Percentiles rank a stretch among this genome's conserved stretches.
Evolutionary conservation across 78 protist species (phyloP).

Genomic region (Creolimax fragrantissima): DNA sequence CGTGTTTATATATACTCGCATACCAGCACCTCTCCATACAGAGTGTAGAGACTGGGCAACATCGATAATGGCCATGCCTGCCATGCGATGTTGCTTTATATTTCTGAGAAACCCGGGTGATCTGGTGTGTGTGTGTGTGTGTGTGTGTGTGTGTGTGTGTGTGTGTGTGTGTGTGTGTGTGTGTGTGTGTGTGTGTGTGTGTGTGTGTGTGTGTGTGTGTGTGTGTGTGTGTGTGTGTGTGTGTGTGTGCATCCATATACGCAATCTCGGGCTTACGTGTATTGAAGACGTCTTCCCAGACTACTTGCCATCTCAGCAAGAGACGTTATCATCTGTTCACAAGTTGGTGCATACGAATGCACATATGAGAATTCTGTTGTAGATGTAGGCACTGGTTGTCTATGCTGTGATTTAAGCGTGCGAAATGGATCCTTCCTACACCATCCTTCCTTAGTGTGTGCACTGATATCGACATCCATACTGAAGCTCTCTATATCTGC

Average conservation of each 20-base stretch:
- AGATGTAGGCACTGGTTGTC: no score
- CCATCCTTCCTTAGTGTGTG: no score
- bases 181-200: not conserved
- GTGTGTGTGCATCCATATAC: not conserved
- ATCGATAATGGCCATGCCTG: not conserved
- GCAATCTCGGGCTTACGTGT: no score
- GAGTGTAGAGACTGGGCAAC: not conserved
- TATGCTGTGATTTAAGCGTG: no score
- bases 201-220: not conserved
- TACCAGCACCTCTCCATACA: not conserved
- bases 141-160: not conserved
- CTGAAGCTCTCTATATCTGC: no score
- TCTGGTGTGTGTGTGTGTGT: not conserved
- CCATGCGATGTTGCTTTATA: not conserved
- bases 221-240: not conserved
- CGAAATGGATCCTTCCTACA: no score
- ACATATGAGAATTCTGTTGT: no score
- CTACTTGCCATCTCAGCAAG: no score
- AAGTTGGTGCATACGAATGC: no score
- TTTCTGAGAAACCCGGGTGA: not conserved
- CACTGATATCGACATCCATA: no score
- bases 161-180: not conserved
- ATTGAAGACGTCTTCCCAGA: no score
- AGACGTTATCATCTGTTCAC: no score
- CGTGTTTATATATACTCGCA: not conserved